These are phyloP conservation scores for Phytophthora aleatoria DNA, from an alignment of 352 stramenopile species.

Conservation along the genomic window DNA sequence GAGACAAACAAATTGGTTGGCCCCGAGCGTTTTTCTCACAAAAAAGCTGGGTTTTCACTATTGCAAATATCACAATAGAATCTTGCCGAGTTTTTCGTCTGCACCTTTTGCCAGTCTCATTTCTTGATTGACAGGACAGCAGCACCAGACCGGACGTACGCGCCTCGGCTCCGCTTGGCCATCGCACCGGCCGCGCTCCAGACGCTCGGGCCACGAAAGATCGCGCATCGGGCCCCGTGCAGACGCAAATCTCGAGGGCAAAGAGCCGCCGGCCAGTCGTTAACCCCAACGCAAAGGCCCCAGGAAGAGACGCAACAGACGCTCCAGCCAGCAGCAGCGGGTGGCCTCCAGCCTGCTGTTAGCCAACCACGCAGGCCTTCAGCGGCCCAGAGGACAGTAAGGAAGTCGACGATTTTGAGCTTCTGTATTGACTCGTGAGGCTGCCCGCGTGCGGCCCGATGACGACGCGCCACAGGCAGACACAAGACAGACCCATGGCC, in stretches of 20 bases:
- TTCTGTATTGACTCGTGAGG: conserved; percentile 4
- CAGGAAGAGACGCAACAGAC: conserved; percentile 29
- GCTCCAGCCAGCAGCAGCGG: conserved; percentile 13
- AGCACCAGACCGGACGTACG: background rate
- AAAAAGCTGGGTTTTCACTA: conserved; percentile 1
- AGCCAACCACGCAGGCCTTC: conserved; percentile 7
- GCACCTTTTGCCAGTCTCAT: conserved; percentile 17
- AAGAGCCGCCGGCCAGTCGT: conserved; percentile 28
- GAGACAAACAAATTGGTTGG: background rate
- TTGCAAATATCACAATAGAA: conserved; percentile 21
- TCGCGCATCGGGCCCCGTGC: conserved; percentile 1
- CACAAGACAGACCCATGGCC: conserved; percentile 16
- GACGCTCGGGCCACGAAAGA: conserved; percentile 5
- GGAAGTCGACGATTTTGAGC: conserved; percentile 14
- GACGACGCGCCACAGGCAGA: conserved; percentile 18
- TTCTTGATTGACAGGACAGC: conserved; percentile 35
- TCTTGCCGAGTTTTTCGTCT: background rate
- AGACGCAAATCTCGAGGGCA: conserved; percentile 20
- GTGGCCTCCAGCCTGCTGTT: conserved; percentile 5
- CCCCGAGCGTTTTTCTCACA: conserved; percentile 5
- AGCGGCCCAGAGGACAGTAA: background rate
- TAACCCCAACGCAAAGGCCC: conserved; percentile 9
- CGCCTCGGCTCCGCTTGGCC: background rate
- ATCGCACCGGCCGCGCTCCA: conserved; percentile 1
- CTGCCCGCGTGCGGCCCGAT: conserved; percentile 6